Percentiles rank a stretch among this genome's conserved stretches.
Evolutionary conservation across 2,329 filamentous ascomycete genomes (phyloP).

Genomic region (Cladosporium cucumerinum): DNA sequence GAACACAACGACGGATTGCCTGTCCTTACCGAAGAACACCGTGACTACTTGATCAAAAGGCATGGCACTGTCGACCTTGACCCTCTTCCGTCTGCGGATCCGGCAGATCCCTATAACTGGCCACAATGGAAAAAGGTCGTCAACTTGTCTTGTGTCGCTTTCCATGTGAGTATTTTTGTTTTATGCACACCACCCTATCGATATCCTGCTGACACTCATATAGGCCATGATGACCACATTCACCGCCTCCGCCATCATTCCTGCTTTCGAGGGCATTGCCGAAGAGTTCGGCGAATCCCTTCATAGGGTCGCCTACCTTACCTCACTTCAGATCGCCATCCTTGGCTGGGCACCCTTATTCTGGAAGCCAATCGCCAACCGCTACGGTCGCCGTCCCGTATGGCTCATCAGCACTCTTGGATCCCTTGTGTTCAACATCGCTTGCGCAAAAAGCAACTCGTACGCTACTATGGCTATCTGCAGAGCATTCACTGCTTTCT

Average conservation of each 20-base stretch:
- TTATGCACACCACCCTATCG: not conserved
- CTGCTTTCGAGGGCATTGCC: constrained; percentile 53
- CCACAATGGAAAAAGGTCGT: constrained; percentile 51
- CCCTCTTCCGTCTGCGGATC: constrained; percentile 49
- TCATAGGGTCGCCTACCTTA: constrained; percentile 52
- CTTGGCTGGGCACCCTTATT: constrained; percentile 54
- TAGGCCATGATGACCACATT: constrained; percentile 56
- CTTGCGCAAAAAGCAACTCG: constrained; percentile 49
- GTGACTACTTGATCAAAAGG: constrained; percentile 49
- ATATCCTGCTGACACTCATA: not conserved
- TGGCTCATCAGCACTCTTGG: constrained; percentile 51
- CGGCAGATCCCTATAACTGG: constrained; percentile 57
- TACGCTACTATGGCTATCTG: constrained; percentile 52
- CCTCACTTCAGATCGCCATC: constrained; percentile 54
- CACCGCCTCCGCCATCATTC: constrained; percentile 53
- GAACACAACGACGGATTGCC: constrained; percentile 25
- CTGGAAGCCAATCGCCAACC: constrained; percentile 55
- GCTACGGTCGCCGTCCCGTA: constrained; percentile 54
- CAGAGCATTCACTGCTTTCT: constrained; percentile 53
- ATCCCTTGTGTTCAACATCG: constrained; percentile 51
- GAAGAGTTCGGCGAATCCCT: constrained; percentile 49
- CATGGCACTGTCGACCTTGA: constrained; percentile 56
- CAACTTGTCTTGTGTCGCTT: constrained; percentile 51
- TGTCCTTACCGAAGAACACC: constrained; percentile 43
- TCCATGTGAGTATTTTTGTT: constrained; percentile 33